Percentiles rank a stretch among this genome's conserved stretches.
phyloP scores from a whole-genome alignment of 768 basidiomycete genomes.

The Phylloporus arenicola region DNA sequence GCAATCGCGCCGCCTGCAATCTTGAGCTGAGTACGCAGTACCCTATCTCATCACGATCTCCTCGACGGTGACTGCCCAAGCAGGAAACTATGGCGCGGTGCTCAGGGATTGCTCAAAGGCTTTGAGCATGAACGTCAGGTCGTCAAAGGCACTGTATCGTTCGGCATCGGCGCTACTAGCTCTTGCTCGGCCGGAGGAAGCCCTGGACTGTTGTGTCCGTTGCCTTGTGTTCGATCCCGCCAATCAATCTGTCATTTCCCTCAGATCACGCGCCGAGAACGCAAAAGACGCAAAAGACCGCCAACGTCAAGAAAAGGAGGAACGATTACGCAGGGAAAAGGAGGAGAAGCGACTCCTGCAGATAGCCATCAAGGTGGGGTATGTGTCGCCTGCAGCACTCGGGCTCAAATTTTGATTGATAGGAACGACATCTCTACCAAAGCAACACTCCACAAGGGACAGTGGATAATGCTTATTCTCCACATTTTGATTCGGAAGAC shows the following conservation, averaged over 20 bases:
- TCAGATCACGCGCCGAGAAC: conserved; percentile 45
- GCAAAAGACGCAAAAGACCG: conserved; percentile 46
- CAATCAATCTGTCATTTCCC: conserved; percentile 47
- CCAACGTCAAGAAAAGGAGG: conserved; percentile 45
- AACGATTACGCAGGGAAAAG: conserved; percentile 44
- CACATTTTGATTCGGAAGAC: conserved; percentile 66
- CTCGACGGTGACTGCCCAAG: neutral
- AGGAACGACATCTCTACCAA: conserved; percentile 72
- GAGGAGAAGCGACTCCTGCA: conserved; percentile 51
- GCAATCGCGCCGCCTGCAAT: conserved; percentile 93
- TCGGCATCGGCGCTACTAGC: conserved; percentile 73
- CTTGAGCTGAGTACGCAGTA: conserved; percentile 67
- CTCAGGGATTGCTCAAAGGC: conserved; percentile 80
- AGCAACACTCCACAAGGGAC: conserved; percentile 47
- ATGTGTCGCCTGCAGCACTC: neutral
- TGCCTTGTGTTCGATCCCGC: conserved; percentile 56
- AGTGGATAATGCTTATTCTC: conserved; percentile 51
- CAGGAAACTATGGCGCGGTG: conserved; percentile 87
- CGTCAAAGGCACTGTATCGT: conserved; percentile 84
- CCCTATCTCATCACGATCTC: neutral
- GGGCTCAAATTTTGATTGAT: conserved; percentile 5
- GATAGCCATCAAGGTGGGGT: conserved; percentile 59
- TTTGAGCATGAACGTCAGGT: conserved; percentile 52
- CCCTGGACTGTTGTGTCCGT: conserved; percentile 72
- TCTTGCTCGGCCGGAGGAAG: conserved; percentile 73